Conservation (phyloP, 2,329 filamentous ascomycete genomes). For the Zymoseptoria crescenta region DNA sequence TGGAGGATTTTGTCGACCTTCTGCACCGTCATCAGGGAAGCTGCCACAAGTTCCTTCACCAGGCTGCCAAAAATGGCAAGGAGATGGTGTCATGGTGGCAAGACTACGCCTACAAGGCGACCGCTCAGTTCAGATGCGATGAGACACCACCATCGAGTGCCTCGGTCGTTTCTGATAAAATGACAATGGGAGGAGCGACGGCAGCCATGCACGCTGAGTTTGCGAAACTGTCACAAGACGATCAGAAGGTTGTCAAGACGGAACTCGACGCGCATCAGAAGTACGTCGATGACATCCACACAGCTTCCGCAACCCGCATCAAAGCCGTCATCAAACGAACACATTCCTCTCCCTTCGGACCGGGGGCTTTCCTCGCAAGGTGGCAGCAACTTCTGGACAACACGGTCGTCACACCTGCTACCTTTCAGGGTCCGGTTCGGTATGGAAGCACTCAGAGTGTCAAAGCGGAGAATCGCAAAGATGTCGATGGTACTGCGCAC, state of each 20-base stretch:
- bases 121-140: slow-evolving; percentile 46
- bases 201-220: slow-evolving; percentile 36
- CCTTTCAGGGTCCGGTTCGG: slow-evolving; percentile 45
- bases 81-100: slow-evolving; percentile 55
- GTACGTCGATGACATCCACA: slow-evolving; percentile 52
- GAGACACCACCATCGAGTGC: slow-evolving; percentile 18
- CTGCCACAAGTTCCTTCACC: slow-evolving; percentile 63
- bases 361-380: slow-evolving; percentile 62
- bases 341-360: slow-evolving; percentile 47
- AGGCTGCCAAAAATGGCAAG: slow-evolving; percentile 59
- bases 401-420: slow-evolving; percentile 59
- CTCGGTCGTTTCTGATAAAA: slow-evolving; percentile 19
- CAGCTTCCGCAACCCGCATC: slow-evolving; percentile 48
- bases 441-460: slow-evolving; percentile 29
- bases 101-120: slow-evolving; percentile 52
- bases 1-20: slow-evolving; percentile 64
- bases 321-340: slow-evolving; percentile 46
- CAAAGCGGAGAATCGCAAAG: slow-evolving; percentile 30
- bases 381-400: slow-evolving; percentile 66
- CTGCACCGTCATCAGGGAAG: slow-evolving; percentile 56
- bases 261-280: slow-evolving; percentile 52
- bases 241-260: slow-evolving; percentile 40
- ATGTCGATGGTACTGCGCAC: slow-evolving; percentile 27
- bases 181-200: slow-evolving; percentile 39
- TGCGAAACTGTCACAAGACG: slow-evolving; percentile 39